phyloP scores from a whole-genome alignment of 139 green algal genomes.

The Pseudopediastrum boryanum region DNA sequence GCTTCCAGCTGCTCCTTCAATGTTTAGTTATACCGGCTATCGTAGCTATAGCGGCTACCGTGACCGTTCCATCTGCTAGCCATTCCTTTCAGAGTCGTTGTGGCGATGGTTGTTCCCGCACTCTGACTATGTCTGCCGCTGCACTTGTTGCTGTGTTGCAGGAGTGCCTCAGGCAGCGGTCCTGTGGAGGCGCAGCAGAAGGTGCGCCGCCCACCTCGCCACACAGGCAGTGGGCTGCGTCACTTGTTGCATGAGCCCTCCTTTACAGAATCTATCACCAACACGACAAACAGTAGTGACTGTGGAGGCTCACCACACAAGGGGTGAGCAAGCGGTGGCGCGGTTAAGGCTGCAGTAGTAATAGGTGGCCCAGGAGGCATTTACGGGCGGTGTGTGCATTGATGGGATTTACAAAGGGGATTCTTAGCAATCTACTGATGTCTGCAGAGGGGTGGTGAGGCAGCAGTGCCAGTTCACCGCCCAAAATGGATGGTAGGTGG shows the following conservation, averaged over 20 bases:
- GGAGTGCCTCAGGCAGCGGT: conserved; percentile 10
- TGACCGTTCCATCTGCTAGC: no score
- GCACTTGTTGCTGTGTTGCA: not conserved
- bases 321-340: not conserved
- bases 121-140: no score
- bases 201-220: conserved; percentile 7
- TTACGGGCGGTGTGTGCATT: not conserved
- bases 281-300: conserved; percentile 28
- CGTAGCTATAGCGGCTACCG: no score
- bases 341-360: not conserved
- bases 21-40: no score
- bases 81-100: no score
- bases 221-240: not conserved
- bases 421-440: not conserved
- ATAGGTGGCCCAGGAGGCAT: not conserved
- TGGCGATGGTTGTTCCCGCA: no score
- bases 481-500: not conserved
- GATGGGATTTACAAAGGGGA: not conserved
- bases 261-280: conserved; percentile 28
- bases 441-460: not conserved
- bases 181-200: not conserved
- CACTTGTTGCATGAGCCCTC: not conserved
- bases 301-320: not conserved
- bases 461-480: not conserved
- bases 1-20: no score